These are phyloP conservation scores for Physocladia obscura DNA, from an alignment of 192 early-diverging fungal genomes.

Conservation along the genomic window DNA sequence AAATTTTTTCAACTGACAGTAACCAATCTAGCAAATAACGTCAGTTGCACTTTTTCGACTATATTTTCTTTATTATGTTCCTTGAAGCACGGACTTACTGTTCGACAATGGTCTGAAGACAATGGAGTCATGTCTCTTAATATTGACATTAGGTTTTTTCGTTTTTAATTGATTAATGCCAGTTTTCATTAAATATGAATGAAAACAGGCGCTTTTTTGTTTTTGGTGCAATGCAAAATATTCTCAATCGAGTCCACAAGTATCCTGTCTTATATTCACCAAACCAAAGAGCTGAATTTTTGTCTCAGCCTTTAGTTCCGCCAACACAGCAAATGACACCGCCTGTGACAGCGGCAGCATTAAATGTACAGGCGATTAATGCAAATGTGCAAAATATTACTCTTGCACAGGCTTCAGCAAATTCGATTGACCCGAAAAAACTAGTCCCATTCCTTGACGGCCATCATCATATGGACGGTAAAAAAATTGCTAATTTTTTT, in stretches of 20 bases:
- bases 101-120: slow-evolving; percentile 86
- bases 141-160: slow-evolving; percentile 76
- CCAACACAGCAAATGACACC: background rate
- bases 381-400: background rate
- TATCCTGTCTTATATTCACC: slow-evolving; percentile 63
- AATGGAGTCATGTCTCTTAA: slow-evolving; percentile 63
- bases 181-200: background rate
- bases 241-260: slow-evolving; percentile 86
- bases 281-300: background rate
- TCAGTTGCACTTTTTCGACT: slow-evolving; percentile 65
- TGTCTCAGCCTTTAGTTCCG: background rate
- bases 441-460: slow-evolving; percentile 4
- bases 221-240: slow-evolving; percentile 83
- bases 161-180: background rate
- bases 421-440: background rate
- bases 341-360: too few relatives aligned
- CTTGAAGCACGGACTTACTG: slow-evolving; percentile 72
- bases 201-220: slow-evolving; percentile 76
- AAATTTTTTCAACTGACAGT: too few relatives aligned
- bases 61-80: slow-evolving; percentile 78
- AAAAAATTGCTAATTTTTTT: background rate
- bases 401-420: background rate
- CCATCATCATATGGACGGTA: slow-evolving; percentile 22
- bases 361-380: too few relatives aligned
- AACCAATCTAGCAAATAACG: too few relatives aligned